Evolutionary conservation across 495 filamentous ascomycete genomes (phyloP).

Genomic region (Neurospora sp.): DNA sequence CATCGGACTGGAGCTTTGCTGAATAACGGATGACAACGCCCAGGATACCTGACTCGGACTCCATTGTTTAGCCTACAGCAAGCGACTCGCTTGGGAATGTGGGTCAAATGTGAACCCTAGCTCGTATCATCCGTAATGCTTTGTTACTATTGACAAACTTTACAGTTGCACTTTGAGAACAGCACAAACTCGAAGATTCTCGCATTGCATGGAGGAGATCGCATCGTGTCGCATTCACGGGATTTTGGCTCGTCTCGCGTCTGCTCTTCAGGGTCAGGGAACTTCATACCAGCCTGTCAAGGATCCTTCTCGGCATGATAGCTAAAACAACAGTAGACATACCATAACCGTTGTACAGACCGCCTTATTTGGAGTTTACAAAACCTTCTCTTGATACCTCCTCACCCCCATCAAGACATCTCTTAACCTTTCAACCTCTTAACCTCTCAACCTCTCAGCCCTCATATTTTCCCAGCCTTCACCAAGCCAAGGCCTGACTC

Average conservation of each 20-base stretch:
- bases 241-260: neutral
- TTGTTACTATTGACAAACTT: neutral
- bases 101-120: neutral
- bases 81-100: neutral
- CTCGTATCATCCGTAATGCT: neutral
- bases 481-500: slow-evolving; percentile 16
- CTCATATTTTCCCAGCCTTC: neutral
- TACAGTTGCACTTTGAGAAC: neutral
- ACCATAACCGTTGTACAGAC: no score
- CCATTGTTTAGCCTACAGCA: neutral
- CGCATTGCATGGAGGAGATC: neutral
- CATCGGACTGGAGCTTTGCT: neutral
- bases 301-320: neutral
- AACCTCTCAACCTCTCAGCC: neutral
- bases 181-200: neutral
- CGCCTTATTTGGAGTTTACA: neutral
- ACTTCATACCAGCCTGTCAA: neutral
- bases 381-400: neutral
- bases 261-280: neutral
- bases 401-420: neutral
- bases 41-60: neutral
- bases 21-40: slow-evolving; percentile 3
- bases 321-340: neutral
- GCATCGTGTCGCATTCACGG: neutral
- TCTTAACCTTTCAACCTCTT: neutral